These are phyloP conservation scores for Capsella rubella DNA, from an alignment of 441 rosid genomes.

Conservation along the genomic window DNA sequence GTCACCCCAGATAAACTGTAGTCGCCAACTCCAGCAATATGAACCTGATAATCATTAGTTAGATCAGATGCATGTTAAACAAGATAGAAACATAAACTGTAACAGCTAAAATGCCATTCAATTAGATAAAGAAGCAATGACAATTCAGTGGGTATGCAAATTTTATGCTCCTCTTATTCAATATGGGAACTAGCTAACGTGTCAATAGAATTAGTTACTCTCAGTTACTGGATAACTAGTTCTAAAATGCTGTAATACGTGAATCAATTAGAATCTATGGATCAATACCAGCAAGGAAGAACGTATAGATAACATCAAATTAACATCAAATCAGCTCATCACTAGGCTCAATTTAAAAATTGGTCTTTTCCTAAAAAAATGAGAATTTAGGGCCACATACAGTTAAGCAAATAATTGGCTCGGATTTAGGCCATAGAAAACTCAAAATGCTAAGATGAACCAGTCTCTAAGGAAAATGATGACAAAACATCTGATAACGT, in stretches of 20 bases:
- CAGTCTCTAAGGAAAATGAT: conserved; percentile 8
- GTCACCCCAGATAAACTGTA: conserved; percentile 77
- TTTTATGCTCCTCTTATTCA: conserved; percentile 1
- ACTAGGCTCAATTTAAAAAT: conserved; percentile 12
- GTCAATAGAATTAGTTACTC: not conserved
- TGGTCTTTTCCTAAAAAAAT: not conserved
- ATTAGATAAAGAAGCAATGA: conserved; percentile 25
- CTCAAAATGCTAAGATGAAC: conserved; percentile 13
- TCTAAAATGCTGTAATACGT: conserved; percentile 1
- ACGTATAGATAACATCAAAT: conserved; percentile 8
- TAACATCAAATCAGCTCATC: conserved; percentile 21
- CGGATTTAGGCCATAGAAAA: conserved; percentile 13
- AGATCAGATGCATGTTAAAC: conserved; percentile 28
- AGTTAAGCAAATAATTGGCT: conserved; percentile 9
- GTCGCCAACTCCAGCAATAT: conserved; percentile 98
- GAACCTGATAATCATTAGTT: conserved; percentile 63
- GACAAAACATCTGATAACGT: conserved; percentile 32
- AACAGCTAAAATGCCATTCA: conserved; percentile 25
- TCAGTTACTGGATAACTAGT: not conserved
- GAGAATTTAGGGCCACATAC: conserved; percentile 13
- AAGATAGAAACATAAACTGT: conserved; percentile 29
- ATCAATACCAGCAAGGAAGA: conserved; percentile 23
- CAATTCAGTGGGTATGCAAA: not conserved
- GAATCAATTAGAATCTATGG: conserved; percentile 2
- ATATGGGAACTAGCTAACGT: conserved; percentile 21